Conservation (phyloP, 306 rosid species). For the Cercis canadensis region DNA sequence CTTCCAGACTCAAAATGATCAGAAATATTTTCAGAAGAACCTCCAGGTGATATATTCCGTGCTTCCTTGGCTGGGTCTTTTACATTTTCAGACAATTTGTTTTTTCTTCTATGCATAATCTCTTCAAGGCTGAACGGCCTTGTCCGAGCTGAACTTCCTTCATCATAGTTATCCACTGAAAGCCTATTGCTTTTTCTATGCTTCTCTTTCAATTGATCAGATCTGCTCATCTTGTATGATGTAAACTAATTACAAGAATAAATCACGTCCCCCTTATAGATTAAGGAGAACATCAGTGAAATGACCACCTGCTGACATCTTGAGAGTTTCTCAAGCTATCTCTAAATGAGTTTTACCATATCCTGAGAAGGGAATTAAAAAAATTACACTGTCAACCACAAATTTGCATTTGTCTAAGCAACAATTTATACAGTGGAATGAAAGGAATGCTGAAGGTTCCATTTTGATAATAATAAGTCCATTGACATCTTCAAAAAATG, state of each 20-base stretch:
- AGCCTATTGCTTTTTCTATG: conserved; percentile 40
- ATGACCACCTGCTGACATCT: conserved; percentile 23
- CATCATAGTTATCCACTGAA: conserved; percentile 48
- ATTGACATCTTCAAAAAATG: conserved; percentile 12
- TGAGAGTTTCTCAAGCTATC: background rate
- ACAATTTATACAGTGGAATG: conserved; percentile 10
- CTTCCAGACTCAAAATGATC: conserved; percentile 48
- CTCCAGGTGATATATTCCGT: conserved; percentile 40
- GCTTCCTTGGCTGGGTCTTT: conserved; percentile 46
- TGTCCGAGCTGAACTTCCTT: conserved; percentile 88
- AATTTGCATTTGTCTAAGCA: conserved; percentile 21
- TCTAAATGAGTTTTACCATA: conserved; percentile 32
- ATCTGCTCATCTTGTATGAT: conserved; percentile 61
- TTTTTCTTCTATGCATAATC: conserved; percentile 75
- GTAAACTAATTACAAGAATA: conserved; percentile 32
- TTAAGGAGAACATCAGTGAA: conserved; percentile 35
- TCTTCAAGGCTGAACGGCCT: conserved; percentile 86
- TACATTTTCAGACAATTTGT: conserved; percentile 55
- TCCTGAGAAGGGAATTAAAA: conserved; percentile 22
- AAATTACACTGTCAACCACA: conserved; percentile 18
- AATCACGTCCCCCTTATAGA: conserved; percentile 8
- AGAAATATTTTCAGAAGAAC: conserved; percentile 45
- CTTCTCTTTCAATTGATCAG: conserved; percentile 52
- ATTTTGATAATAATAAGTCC: conserved; percentile 21
- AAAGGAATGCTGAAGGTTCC: conserved; percentile 24